Evolutionary conservation across 257 asterid species (phyloP), one percentile per base, ranked within the genome.

Genomic region (Echium plantagineum): DNA sequence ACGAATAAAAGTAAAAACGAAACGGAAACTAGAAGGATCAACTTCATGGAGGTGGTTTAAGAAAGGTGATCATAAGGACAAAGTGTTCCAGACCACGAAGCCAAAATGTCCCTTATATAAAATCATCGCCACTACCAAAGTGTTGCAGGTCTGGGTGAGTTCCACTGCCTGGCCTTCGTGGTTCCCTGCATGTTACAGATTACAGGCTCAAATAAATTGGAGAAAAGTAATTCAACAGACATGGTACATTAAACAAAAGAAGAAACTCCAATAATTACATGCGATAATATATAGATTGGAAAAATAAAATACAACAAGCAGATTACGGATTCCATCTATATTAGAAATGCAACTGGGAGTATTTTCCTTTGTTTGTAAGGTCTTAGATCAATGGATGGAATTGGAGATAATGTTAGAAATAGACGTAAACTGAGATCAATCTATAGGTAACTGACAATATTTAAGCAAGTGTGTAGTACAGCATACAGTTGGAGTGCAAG

Each of bases 91-190:
- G 32, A 18, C 1, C 8, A 16, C 9, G 6, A 7, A 26, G 7
- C 8, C 42, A 6, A 21, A 6, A n/a, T 19, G n/a, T 46, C 10
- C 5, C 20, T 59, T 58, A 75, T 54, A 79, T 79, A 6, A 59
- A 68, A 47, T 70, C 83, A 0, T 70, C 61, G 28, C 63, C 83
- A 19, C 63, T 69, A 9, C 71, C 59, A 35, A 80, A 80, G 55
- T 67, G 80, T 32, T 77, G 69, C 58, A 80, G 63, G 67, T 80
- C 85, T 5, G 85, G 85, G 75, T 80, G 85, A 42, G 71, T 73
- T 54, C 78, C 73, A 1, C 68, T 55, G n/a, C 78, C 73, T 1
- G 85, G 85, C 66, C 77, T 55, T 69, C 77, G 64, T 3, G 79
- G 81, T 30, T 66, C 63, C 74, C 85, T 79, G 79, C 63, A 72